Evolutionary conservation across 2,329 filamentous ascomycete species (phyloP).

Genomic region (Diaporthe destruens): DNA sequence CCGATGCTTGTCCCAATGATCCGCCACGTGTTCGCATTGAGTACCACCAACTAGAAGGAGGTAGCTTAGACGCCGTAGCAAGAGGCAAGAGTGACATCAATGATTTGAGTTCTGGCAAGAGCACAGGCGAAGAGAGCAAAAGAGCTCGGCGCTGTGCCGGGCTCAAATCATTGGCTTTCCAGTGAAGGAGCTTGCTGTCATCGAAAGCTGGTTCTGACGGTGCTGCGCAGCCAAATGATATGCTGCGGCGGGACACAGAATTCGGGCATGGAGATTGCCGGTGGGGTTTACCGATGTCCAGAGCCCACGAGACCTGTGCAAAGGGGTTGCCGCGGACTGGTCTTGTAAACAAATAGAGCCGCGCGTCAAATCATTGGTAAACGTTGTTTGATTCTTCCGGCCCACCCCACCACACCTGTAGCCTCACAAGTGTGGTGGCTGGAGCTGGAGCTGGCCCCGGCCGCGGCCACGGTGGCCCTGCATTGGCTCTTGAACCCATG

Average conservation of each 20-base stretch:
- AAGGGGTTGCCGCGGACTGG: slow-evolving; percentile 19
- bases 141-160: not conserved
- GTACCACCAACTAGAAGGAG: slow-evolving; percentile 19
- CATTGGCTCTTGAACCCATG: slow-evolving; percentile 16
- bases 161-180: not conserved
- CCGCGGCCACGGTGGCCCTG: slow-evolving; percentile 16
- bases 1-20: slow-evolving; percentile 12
- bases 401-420: slow-evolving; percentile 6
- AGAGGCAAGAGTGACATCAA: not conserved
- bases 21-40: slow-evolving; percentile 10
- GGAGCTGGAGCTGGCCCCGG: slow-evolving; percentile 15
- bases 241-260: slow-evolving; percentile 1
- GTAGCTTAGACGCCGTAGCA: slow-evolving; percentile 1
- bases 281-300: slow-evolving; percentile 14
- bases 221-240: slow-evolving; percentile 19
- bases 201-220: not conserved
- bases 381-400: slow-evolving; percentile 19
- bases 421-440: slow-evolving; percentile 26
- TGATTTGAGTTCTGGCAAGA: not conserved
- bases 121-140: not conserved
- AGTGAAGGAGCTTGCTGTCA: not conserved
- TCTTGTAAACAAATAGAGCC: slow-evolving; percentile 26
- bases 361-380: slow-evolving; percentile 39
- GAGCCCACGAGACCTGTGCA: slow-evolving; percentile 18
- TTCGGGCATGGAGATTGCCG: slow-evolving; percentile 11